These are phyloP conservation scores for Oryza nivara DNA, from an alignment of 176 grass and related monocot species.

Conservation along the genomic window DNA sequence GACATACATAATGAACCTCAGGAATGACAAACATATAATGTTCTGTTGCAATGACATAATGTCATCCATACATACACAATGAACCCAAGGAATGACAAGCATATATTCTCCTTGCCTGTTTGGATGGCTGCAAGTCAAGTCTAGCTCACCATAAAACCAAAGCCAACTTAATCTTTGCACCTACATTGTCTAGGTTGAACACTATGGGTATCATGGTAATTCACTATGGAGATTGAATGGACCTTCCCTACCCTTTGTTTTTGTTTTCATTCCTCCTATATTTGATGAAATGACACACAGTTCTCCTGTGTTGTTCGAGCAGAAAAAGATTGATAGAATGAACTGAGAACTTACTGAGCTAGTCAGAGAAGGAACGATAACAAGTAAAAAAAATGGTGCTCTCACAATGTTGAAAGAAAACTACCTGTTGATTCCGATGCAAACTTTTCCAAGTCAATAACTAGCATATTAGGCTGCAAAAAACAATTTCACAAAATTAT, in stretches of 20 bases:
- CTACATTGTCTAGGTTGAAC: background rate
- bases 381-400: constrained; percentile 3
- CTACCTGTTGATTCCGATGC: constrained; percentile 69
- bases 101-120: background rate
- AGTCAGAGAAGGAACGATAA: background rate
- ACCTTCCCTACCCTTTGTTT: too few relatives aligned
- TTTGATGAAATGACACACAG: too few relatives aligned
- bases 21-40: background rate
- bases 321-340: background rate
- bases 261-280: too few relatives aligned
- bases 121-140: background rate
- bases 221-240: background rate
- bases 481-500: constrained; percentile 31
- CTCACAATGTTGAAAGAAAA: background rate
- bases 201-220: background rate
- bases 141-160: background rate
- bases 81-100: background rate
- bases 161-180: background rate
- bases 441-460: constrained; percentile 96
- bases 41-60: background rate
- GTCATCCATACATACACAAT: background rate
- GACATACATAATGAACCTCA: background rate
- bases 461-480: constrained; percentile 94
- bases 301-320: too few relatives aligned
- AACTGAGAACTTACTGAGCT: background rate